A percentile compares a stretch with the other conserved stretches of the same genome.
Evolutionary conservation across 2,329 filamentous ascomycete species (phyloP).

Genomic region (Coniochaeta sp.): DNA sequence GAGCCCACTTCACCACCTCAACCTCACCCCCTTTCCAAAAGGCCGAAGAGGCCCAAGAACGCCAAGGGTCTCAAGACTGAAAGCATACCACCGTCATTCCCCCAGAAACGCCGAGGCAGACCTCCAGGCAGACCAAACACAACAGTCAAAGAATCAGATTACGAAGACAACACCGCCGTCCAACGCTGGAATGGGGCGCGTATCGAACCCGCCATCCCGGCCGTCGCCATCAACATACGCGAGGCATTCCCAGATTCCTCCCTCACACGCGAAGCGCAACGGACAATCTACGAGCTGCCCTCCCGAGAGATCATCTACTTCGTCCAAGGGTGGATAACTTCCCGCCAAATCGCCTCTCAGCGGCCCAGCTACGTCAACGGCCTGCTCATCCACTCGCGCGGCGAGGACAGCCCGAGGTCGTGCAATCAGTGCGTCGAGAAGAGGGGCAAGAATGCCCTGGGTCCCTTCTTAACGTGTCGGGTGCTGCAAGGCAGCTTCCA

Average conservation of each 20-base stretch:
- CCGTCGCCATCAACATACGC: conserved; percentile 14
- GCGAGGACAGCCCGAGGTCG: conserved; percentile 12
- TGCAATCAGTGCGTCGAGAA: conserved; percentile 16
- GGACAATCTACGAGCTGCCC: conserved; percentile 14
- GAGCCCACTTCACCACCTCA: not conserved
- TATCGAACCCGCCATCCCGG: conserved; percentile 10
- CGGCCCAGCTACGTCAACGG: conserved; percentile 21
- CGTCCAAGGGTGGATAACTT: conserved; percentile 21
- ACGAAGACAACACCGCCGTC: conserved; percentile 14
- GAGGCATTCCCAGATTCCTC: conserved; percentile 14
- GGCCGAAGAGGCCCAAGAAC: too few species aligned
- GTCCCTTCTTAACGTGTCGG: conserved; percentile 17
- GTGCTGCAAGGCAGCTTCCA: conserved; percentile 15
- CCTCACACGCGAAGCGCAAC: conserved; percentile 17
- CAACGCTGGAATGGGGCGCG: conserved; percentile 17
- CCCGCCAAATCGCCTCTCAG: conserved; percentile 18
- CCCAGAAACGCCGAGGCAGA: conserved; percentile 17
- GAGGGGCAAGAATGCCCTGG: conserved; percentile 16
- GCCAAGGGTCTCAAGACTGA: too few species aligned
- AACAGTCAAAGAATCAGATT: conserved; percentile 17
- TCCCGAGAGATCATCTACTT: conserved; percentile 18
- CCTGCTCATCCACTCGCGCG: conserved; percentile 20
- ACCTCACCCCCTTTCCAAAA: not conserved
- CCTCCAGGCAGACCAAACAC: conserved; percentile 19
- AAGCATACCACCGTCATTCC: conserved; percentile 12